Conservation (phyloP, 495 filamentous ascomycete species). For the Venustampulla echinocandica region DNA sequence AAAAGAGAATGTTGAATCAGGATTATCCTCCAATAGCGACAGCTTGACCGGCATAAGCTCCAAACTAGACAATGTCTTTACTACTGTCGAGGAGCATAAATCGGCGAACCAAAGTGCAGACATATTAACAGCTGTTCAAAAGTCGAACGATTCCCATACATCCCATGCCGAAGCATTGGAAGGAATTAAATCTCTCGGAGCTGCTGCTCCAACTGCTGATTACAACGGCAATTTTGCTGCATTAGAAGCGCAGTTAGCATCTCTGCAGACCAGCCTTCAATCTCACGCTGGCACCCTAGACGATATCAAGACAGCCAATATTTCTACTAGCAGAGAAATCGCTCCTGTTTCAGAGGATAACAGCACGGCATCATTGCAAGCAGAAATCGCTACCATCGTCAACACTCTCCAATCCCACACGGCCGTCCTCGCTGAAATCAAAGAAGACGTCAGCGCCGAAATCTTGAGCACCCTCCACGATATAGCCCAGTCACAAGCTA, state of each 20-base stretch:
- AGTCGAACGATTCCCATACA: constrained; percentile 19
- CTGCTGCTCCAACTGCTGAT: not conserved
- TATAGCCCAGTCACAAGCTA: constrained; percentile 9
- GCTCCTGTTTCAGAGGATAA: not conserved
- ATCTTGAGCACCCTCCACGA: constrained; percentile 19
- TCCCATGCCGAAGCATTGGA: constrained; percentile 12
- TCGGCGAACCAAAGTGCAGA: constrained; percentile 14
- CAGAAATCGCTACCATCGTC: constrained; percentile 9
- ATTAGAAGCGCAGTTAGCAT: constrained; percentile 5
- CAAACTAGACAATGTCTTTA: constrained; percentile 15
- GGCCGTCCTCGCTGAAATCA: constrained; percentile 17
- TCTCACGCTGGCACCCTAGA: constrained; percentile 1
- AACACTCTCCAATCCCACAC: constrained; percentile 13
- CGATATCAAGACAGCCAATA: constrained; percentile 5
- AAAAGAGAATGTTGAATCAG: constrained; percentile 16
- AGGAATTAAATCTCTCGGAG: constrained; percentile 2
- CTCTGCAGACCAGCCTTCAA: not conserved
- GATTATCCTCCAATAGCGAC: constrained; percentile 13
- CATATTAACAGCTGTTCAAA: constrained; percentile 18
- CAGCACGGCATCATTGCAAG: not conserved
- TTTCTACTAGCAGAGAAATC: constrained; percentile 3
- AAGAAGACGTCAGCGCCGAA: constrained; percentile 20
- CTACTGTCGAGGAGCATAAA: constrained; percentile 13
- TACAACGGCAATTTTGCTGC: not conserved
- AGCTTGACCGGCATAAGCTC: constrained; percentile 9